Percentiles rank a stretch among this genome's conserved stretches.
Evolutionary conservation across 441 rosid species (phyloP).

Genomic region (Gossypium davidsonii): DNA sequence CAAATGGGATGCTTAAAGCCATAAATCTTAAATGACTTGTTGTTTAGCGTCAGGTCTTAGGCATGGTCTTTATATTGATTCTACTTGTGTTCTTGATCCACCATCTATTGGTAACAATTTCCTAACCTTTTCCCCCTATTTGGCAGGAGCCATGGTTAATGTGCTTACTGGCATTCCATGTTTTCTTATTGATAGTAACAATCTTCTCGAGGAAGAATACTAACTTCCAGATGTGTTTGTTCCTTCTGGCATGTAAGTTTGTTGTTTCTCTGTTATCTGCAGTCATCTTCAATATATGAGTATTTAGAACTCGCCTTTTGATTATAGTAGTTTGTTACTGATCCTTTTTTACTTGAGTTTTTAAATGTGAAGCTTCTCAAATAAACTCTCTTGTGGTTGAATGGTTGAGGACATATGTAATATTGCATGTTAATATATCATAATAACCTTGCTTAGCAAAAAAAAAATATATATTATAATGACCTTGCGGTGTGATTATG

Average conservation of each 20-base stretch:
- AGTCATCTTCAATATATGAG: not conserved
- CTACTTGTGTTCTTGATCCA: not conserved
- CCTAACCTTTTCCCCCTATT: not conserved
- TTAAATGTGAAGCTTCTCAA: not conserved
- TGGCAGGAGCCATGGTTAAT: slow-evolving; percentile 78
- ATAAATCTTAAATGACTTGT: not conserved
- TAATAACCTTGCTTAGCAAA: not conserved
- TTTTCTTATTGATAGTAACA: slow-evolving; percentile 43
- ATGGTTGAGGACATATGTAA: not conserved
- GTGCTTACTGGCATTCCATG: slow-evolving; percentile 59
- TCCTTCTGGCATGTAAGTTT: slow-evolving; percentile 73
- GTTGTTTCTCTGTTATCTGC: not conserved
- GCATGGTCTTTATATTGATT: not conserved
- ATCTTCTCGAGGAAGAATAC: slow-evolving; percentile 54
- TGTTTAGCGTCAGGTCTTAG: not conserved
- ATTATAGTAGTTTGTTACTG: not conserved
- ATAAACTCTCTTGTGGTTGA: not conserved
- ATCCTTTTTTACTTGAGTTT: not conserved
- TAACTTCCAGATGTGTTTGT: slow-evolving; percentile 80
- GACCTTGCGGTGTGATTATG: not conserved
- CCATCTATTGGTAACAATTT: not conserved
- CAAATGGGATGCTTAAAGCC: not conserved
- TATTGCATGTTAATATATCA: not conserved
- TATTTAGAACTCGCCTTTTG: not conserved
- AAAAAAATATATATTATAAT: not conserved